Evolutionary conservation across 2,329 filamentous ascomycete genomes (phyloP), one percentile per base, ranked within the genome.

Genomic region (Microdochium trichocladiopsis): DNA sequence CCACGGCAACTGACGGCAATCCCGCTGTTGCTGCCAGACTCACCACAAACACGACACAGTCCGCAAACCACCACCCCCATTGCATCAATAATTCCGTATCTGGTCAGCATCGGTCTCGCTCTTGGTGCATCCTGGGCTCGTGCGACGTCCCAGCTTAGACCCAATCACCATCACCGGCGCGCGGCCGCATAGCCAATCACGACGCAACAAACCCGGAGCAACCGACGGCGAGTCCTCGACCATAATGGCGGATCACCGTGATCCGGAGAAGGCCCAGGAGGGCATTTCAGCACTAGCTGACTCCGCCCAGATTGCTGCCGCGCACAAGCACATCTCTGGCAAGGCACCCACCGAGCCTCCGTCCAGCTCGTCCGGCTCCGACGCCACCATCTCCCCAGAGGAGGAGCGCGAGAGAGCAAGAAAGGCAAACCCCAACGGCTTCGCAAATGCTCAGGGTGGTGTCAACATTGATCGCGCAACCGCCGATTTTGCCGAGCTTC

Each of bases 401-500:
- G 66, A 75, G 48, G 62, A 69, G 56, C 63, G 66, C 25, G 71
- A 76, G 52, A 63, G 68, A 50, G 70, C 66, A 4, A 68, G 71
- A 22, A 71, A 70, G 50, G 69, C 65, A 54, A 80, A 80, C 57
- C 76, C 77, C 48, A 69, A 73, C 59, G 77, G 77, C 36, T 72
- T 73, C 51, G 69, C 72, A 4, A 63, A 61, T 18, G 60, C 66
- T 23, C 57, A 65, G 49, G 60, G 63, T 2, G 82, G 82, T 22
- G 77, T 91, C 31, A 83, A 86, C 9, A 77, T 92, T 50, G 73
- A 80, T 53, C 78, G 79, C 50, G 87, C 87, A 45, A 80, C 88
- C 66, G 80, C 79, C 28, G 86, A 90, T 25, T 92, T 91, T 57
- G 80, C 79, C 0, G 77, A 87, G 57, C 74, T 92, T 14, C 85